Evolutionary conservation across 169 alveolate genomes (phyloP), one percentile per base, ranked within the genome.

Genomic region (Perkinsus chesapeaki): DNA sequence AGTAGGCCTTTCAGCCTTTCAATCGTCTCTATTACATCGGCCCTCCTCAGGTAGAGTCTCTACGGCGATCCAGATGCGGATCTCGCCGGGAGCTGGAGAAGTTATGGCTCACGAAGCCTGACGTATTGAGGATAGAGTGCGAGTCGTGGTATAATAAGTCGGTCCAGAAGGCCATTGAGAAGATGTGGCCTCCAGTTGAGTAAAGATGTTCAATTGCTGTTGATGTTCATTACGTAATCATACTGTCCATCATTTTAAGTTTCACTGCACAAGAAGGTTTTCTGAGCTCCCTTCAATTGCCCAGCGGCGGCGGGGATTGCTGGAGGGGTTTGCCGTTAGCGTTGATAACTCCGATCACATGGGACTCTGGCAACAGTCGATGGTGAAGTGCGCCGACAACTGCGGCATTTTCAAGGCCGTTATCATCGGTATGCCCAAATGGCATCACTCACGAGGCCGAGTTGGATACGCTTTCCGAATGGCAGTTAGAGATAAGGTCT

Each of bases 361-460:
- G 92, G 97, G 97, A 38, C 91, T 95, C 72, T 94, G 95, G 95
- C 92, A 94, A 94, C 97, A 95, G 92, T 95, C 97, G 23, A 60
- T 94, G 95, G 96, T 94, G n/a, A 93, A 95, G 37, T 95, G 96
- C 82, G 96, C 96, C 0, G 96, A 95, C 93, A 94, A 94, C 93
- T 91, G 95, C 23, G 96, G 96, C 82, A 94, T 94, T 91, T 91
- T 95, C 91, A 95, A 95, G 94, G 97, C 95, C 7, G 94, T 95
- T 93, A 95, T 95, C 91, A 95, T 95, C 19, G 97, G 97, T 36
- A 39, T 95, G 39, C 94, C 96, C 82, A 91, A 90, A 73, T 92
- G 91, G 47, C 92, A 95, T 91, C 93, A 94, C 92, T 96, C 96
- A 82, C 93, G 95, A 0, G 97, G 96, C 73, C 93, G 91, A 73